Evolutionary conservation across 345 rosid genomes (phyloP), one percentile per base, ranked within the genome.

Genomic region (Anastatica hierochuntica): DNA sequence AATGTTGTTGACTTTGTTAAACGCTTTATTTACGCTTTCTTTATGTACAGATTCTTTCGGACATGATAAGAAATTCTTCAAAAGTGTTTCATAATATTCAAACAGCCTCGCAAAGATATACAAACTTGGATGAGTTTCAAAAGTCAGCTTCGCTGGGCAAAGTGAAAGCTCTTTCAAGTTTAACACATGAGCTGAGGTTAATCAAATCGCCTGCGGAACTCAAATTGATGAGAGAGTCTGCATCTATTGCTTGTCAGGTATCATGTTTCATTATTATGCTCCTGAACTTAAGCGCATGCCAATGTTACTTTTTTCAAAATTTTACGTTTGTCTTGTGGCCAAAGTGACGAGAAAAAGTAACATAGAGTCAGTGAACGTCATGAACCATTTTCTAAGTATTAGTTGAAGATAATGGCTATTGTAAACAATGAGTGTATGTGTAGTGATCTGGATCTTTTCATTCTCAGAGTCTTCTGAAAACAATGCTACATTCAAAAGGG

Each of bases 211-310:
- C 94, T 13, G 80, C 98, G 8, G 97, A 92, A 71, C 72, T 88
- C 54, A 83, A 74, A 68, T 72, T 92, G 72, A 92, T 88, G 97
- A 80, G 79, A 69, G 96, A 92, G 58, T 78, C 98, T 53, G 95
- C 98, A 52, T 77, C 96, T 58, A 85, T 88, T 71, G 90, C 82
- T 58, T 92, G 95, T 69, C 96, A 92, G 98, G 98, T 90, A 76
- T n/a, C n/a, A 12, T n/a, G n/a, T n/a, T n/a, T n/a, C n/a, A n/a
- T n/a, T n/a, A n/a, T n/a, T n/a, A n/a, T n/a, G n/a, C n/a, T n/a
- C n/a, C n/a, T n/a, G n/a, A n/a, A n/a, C n/a, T n/a, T n/a, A n/a
- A n/a, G n/a, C n/a, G n/a, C n/a, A 51, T 21, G 14, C 14, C 8
- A 41, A 14, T 31, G 20, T 56, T 20, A 42, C 15, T 19, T 1